Base-by-base conservation (phyloP, 2,329 filamentous ascomycete species). In the Polytolypa hystricis region DNA sequence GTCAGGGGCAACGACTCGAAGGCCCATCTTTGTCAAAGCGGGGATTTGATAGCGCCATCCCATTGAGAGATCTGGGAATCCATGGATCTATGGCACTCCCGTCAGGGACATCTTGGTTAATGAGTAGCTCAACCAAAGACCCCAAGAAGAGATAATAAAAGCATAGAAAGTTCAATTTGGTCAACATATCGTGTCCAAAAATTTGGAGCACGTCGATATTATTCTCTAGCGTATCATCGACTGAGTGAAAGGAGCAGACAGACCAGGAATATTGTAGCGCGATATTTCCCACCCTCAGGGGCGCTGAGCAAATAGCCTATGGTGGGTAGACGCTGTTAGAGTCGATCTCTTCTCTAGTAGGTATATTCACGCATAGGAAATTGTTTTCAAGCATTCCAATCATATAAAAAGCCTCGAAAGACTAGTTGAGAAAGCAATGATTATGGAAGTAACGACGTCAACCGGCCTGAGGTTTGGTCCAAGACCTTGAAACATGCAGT, bases 31-130 rank as follows among this genome's bases (percentile, higher is more conserved):
- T 21, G 81, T 60, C 15, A 96, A 70, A 48, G 76, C 61, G 0
- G 87, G 86, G 41, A 95, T 81, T 60, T 95, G 87, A 60, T 84
- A 80, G 43, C 87, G 79, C 89, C 89, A 96, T 53, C 81, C 85
- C 53, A 86, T 77, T 6, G 76, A 74, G 12, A 91, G 61, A 60
- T 94, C 86, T 0, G 87, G 87, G 62, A 79, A 93, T 46, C 87
- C 87, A 59, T 86, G 81, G 52, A 83, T 65, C 69, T 72, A 36
- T 28, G 12, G 17, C 10, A 23, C 3, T 11, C n/a, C 12, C 8
- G 9, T 14, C 12, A 30, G n/a, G 16, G 16, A 10, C 16, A 30
- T 28, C 26, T 28, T 11, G 4, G 20, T 19, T 35, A n/a, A n/a
- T 5, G 35, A 15, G 14, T 15, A 20, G 25, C 19, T 29, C 6